Conservation (phyloP, 1,284 basidiomycete genomes). For the Bondarzewia mesenterica region DNA sequence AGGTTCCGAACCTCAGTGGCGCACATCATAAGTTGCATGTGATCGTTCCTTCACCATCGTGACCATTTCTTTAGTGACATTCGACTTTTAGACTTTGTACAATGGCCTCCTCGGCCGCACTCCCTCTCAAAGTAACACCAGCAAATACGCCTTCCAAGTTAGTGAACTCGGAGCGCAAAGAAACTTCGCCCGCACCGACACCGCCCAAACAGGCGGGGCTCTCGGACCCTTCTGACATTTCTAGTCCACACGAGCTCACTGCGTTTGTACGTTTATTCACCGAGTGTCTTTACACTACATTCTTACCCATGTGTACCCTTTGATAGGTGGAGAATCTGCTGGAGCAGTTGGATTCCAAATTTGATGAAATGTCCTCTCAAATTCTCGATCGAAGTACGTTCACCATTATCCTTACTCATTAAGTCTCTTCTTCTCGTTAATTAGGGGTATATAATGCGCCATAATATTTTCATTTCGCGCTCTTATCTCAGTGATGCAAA, state of each 20-base stretch:
- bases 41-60: too few relatives aligned
- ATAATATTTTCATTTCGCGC: slow-evolving; percentile 3
- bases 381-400: slow-evolving; percentile 72
- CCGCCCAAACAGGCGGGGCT: not conserved
- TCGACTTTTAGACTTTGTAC: too few relatives aligned
- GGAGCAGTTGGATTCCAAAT: slow-evolving; percentile 70
- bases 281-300: not conserved
- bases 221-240: slow-evolving; percentile 3
- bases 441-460: slow-evolving; percentile 2
- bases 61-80: not conserved
- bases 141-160: slow-evolving; percentile 26
- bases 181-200: not conserved
- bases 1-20: too few relatives aligned
- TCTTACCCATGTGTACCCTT: not conserved
- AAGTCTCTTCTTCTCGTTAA: slow-evolving; percentile 2
- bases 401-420: not conserved
- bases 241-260: slow-evolving; percentile 68
- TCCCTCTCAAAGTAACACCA: slow-evolving; percentile 48
- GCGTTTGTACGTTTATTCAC: slow-evolving; percentile 53
- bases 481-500: slow-evolving; percentile 73
- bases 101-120: slow-evolving; percentile 34
- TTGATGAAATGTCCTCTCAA: slow-evolving; percentile 78
- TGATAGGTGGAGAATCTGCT: slow-evolving; percentile 67
- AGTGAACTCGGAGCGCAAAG: not conserved
- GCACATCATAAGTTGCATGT: too few relatives aligned